Evolutionary conservation across 2,329 filamentous ascomycete genomes (phyloP).

Genomic region (Ceratocystiopsis minuta): DNA sequence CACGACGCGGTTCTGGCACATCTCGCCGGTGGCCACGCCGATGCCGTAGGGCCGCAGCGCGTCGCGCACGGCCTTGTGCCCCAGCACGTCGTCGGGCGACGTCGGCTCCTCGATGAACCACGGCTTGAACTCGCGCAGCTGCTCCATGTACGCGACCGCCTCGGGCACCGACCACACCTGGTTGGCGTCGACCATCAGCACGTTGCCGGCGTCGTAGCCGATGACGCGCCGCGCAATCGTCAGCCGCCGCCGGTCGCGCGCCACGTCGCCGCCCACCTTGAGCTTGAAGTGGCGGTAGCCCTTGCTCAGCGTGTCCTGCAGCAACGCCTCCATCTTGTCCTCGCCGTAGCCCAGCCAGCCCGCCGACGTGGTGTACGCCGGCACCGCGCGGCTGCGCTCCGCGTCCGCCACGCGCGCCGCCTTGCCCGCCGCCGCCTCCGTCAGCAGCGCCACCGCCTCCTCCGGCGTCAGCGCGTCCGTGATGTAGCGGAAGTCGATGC

Average conservation of each 20-base stretch:
- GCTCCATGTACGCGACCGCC: constrained; percentile 71
- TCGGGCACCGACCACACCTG: constrained; percentile 85
- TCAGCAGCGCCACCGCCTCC: constrained; percentile 58
- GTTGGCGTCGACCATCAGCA: constrained; percentile 87
- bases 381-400: constrained; percentile 55
- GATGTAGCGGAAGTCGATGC: constrained; percentile 91
- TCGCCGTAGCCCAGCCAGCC: constrained; percentile 86
- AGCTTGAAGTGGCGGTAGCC: constrained; percentile 82
- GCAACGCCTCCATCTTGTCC: constrained; percentile 63
- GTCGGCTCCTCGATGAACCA: constrained; percentile 96
- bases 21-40: constrained; percentile 79
- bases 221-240: constrained; percentile 46
- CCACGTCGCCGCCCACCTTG: constrained; percentile 63
- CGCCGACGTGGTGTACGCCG: constrained; percentile 77
- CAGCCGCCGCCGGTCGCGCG: constrained; percentile 53
- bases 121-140: constrained; percentile 66
- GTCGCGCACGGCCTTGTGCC: constrained; percentile 69
- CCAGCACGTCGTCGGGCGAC: constrained; percentile 73
- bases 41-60: constrained; percentile 59
- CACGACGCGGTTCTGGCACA: constrained; percentile 87
- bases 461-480: constrained; percentile 80
- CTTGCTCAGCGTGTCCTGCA: constrained; percentile 55
- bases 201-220: constrained; percentile 48
- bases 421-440: constrained; percentile 49
- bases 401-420: constrained; percentile 55